phyloP scores from a whole-genome alignment of 768 basidiomycete species.

The Pisolithus sp. region DNA sequence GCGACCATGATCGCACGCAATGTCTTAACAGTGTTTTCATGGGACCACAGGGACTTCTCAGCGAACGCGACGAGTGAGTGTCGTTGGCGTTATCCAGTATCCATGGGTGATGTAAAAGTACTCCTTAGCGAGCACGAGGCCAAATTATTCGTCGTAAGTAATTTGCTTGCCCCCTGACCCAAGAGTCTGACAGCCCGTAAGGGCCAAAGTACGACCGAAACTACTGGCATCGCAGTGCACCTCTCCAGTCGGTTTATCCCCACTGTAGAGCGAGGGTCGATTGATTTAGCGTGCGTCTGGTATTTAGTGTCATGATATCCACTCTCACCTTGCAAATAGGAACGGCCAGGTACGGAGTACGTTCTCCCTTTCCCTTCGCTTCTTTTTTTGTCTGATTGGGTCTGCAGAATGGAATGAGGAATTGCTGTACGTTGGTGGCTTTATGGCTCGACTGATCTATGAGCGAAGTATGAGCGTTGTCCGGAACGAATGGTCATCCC shows the following conservation, averaged over 20 bases:
- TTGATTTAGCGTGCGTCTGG: constrained; percentile 69
- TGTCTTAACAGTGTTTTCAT: constrained; percentile 69
- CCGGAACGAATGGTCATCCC: constrained; percentile 26
- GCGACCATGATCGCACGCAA: constrained; percentile 49
- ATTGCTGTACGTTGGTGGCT: constrained; percentile 75
- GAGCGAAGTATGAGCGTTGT: constrained; percentile 69
- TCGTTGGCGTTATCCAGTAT: not conserved
- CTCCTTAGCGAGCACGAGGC: constrained; percentile 46
- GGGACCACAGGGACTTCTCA: constrained; percentile 57
- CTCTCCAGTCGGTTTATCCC: constrained; percentile 83
- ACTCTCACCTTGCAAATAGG: constrained; percentile 29
- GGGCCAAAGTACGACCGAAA: constrained; percentile 88
- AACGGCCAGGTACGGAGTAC: constrained; percentile 78
- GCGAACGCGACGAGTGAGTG: constrained; percentile 68
- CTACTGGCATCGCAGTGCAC: constrained; percentile 66
- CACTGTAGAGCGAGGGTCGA: constrained; percentile 89
- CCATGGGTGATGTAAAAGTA: constrained; percentile 1
- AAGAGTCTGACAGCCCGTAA: constrained; percentile 18
- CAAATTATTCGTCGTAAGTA: constrained; percentile 71
- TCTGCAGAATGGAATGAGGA: constrained; percentile 82
- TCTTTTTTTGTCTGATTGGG: not conserved
- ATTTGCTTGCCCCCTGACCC: not conserved
- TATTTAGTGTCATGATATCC: not conserved
- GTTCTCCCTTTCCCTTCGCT: constrained; percentile 16
- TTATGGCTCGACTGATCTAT: constrained; percentile 75